Conservation (phyloP, 192 early-diverging fungal genomes). For the Podochytrium sp. region DNA sequence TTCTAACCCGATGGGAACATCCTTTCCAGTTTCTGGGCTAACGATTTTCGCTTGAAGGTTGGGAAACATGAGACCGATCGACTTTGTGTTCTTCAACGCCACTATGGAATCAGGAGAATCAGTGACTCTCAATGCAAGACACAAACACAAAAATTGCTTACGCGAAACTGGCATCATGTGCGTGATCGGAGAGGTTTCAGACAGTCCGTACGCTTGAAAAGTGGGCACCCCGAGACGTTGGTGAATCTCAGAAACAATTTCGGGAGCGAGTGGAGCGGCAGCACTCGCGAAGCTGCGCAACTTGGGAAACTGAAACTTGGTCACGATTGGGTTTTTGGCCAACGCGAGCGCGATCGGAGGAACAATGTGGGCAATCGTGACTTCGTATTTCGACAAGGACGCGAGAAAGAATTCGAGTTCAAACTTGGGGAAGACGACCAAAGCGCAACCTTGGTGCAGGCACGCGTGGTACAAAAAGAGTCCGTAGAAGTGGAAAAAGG, state of each 20-base stretch:
- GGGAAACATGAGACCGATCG: conserved; percentile 76
- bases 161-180: conserved; percentile 13
- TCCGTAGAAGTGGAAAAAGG: conserved; percentile 46
- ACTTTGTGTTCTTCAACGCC: conserved; percentile 46
- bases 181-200: conserved; percentile 54
- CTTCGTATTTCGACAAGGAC: conserved; percentile 69
- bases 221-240: conserved; percentile 48
- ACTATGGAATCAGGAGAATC: too few species aligned
- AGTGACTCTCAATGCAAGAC: too few species aligned
- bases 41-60: conserved; percentile 76
- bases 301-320: conserved; percentile 71
- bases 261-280: conserved; percentile 77
- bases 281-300: conserved; percentile 66
- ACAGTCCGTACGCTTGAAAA: conserved; percentile 59
- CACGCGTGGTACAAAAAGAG: conserved; percentile 34
- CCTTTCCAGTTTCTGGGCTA: conserved; percentile 62
- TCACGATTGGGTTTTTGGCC: conserved; percentile 72
- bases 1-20: conserved; percentile 32
- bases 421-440: conserved; percentile 82
- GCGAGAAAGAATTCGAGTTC: conserved; percentile 61
- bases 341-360: conserved; percentile 73
- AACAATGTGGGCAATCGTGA: conserved; percentile 49
- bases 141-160: not conserved
- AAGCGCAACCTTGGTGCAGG: conserved; percentile 51
- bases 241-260: conserved; percentile 62